Percentiles rank a stretch among this genome's conserved stretches.
Evolutionary conservation across 306 rosid genomes (phyloP).

Genomic region (Lablab purpureus): DNA sequence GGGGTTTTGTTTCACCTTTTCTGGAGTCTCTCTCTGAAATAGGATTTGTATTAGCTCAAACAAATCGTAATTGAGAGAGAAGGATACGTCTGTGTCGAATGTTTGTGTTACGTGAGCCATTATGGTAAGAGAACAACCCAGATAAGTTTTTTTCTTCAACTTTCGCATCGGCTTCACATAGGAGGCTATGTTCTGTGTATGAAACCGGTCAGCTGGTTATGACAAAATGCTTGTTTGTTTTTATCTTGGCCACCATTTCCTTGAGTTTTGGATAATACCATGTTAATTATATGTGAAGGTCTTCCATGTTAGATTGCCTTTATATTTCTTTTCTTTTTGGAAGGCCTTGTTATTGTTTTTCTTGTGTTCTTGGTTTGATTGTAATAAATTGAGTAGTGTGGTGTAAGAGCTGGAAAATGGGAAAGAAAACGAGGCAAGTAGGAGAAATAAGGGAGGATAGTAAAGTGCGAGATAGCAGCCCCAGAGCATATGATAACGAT

Average conservation of each 20-base stretch:
- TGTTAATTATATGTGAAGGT: constrained; percentile 36
- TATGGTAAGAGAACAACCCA: constrained; percentile 11
- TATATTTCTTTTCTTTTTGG: constrained; percentile 14
- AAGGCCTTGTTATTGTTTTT: constrained; percentile 38
- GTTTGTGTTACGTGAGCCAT: constrained; percentile 3
- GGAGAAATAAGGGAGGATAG: constrained; percentile 57
- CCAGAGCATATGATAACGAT: constrained; percentile 65
- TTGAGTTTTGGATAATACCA: constrained; percentile 35
- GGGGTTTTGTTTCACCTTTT: constrained; percentile 5
- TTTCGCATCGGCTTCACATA: background rate
- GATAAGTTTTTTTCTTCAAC: constrained; percentile 11
- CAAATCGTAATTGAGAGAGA: constrained; percentile 61
- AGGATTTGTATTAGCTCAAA: constrained; percentile 49
- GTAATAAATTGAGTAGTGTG: constrained; percentile 48
- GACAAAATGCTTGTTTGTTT: constrained; percentile 26
- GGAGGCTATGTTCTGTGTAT: constrained; percentile 28
- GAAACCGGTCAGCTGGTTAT: constrained; percentile 11
- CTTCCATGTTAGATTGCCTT: constrained; percentile 15
- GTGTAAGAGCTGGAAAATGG: constrained; percentile 59
- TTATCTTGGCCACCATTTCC: constrained; percentile 1
- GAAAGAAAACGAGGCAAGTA: constrained; percentile 71
- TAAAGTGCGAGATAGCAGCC: constrained; percentile 53
- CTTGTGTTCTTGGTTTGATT: constrained; percentile 35
- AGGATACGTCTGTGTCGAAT: constrained; percentile 24
- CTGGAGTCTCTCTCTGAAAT: constrained; percentile 55